Base-by-base conservation (phyloP, 139 green algal species). In the Penium margaritaceum region DNA sequence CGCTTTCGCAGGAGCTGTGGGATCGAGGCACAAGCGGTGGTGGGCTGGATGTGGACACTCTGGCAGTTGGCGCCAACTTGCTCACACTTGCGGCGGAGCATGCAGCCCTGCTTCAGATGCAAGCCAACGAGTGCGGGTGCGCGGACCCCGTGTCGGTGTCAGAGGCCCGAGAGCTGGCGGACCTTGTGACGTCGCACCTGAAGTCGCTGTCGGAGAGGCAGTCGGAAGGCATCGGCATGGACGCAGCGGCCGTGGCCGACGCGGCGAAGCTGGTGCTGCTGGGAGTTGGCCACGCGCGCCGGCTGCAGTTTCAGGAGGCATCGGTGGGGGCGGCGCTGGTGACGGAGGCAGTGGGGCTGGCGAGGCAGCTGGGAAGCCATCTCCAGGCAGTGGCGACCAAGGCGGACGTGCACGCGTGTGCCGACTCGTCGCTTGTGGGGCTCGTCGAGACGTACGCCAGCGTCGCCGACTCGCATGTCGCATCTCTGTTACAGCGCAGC, bases 1-100 rank as follows among this genome's bases (percentile, higher is more conserved):
- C 29, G 51, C 51, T 33, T 6, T n/a, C 51, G 51, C 51, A 60
- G 51, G 51, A 60, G 51, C 51, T 60, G 5, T 60, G 51, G 51
- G 51, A 60, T 24, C 1, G 17, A 9, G 29, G 51, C 51, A 60
- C 51, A n/a, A 60, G 51, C 51, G 30, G n/a, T 24, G 30, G 24
- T 9, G 51, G 24, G 1, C 24, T 60, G 4, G 51, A 60, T 24
- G 30, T n/a, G 5, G 51, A 60, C n/a, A 24, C 30, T 2, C 51
- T 60, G 24, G 51, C 51, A 60, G 51, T n/a, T 6, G 51, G 51
- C 2, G 51, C 51, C 4, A 60, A 24, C 51, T 24, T 60, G 24
- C 51, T 60, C 21, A 24, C 30, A 3, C 51, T 60, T 9, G 51
- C 51, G 1, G 51, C 51, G 24, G 51, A 24, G 24, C 51, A 60